Evolutionary conservation across 164 flowering plant species (phyloP).

Genomic region (Cinnamomum chago): DNA sequence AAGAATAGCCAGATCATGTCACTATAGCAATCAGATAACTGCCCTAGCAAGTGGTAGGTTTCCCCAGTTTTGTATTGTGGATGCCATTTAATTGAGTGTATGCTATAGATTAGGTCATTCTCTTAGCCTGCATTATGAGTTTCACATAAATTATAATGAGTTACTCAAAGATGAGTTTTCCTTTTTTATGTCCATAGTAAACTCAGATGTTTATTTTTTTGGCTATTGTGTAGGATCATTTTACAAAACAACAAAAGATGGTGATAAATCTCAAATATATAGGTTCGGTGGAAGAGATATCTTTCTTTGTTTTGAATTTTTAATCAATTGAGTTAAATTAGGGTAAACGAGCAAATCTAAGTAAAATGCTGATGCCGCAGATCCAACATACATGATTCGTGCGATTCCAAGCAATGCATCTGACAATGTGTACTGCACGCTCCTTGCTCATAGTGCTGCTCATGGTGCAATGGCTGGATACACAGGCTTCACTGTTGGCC

Average conservation of each 20-base stretch:
- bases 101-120: no score
- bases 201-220: not conserved
- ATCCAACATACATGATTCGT: slow-evolving; percentile 98
- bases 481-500: slow-evolving; percentile 81
- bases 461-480: slow-evolving; percentile 99
- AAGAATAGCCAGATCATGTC: not conserved
- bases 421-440: slow-evolving; percentile 95
- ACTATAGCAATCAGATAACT: not conserved
- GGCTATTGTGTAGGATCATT: slow-evolving; percentile 58
- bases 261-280: slow-evolving; percentile 76
- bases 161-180: no score
- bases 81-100: not conserved
- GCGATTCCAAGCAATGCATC: slow-evolving; percentile 95
- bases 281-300: slow-evolving; percentile 33
- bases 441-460: slow-evolving; percentile 92
- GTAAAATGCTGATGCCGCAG: slow-evolving; percentile 29
- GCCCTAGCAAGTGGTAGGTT: not conserved
- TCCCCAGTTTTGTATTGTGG: not conserved
- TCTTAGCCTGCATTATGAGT: no score
- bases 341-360: slow-evolving; percentile 1
- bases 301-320: slow-evolving; percentile 1
- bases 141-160: no score
- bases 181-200: no score
- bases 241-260: slow-evolving; percentile 40
- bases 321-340: not conserved